Evolutionary conservation across 345 rosid genomes (phyloP).

Genomic region (Euphorbia tirucalli): DNA sequence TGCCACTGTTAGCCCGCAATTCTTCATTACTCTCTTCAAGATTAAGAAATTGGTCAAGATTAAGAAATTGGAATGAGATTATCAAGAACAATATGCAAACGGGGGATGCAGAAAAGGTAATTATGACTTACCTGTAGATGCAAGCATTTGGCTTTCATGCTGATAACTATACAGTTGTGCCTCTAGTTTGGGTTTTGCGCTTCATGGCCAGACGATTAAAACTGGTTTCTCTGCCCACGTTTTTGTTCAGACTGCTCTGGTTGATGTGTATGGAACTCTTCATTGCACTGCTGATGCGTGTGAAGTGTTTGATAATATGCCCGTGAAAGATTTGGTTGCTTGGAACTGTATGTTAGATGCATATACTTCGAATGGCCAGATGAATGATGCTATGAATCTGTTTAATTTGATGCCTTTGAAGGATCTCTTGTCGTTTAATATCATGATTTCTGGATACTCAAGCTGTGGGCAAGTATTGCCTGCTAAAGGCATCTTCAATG

Average conservation of each 20-base stretch:
- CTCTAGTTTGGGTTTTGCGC: slow-evolving; percentile 5
- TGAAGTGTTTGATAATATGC: slow-evolving; percentile 25
- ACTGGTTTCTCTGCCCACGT: slow-evolving; percentile 15
- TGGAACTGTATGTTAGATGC: slow-evolving; percentile 28
- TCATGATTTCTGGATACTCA: slow-evolving; percentile 27
- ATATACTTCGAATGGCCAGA: slow-evolving; percentile 18
- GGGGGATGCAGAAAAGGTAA: slow-evolving; percentile 13
- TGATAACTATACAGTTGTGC: slow-evolving; percentile 12
- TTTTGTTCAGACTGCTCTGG: slow-evolving; percentile 24
- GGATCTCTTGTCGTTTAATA: slow-evolving; percentile 26
- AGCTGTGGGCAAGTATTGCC: slow-evolving; percentile 6
- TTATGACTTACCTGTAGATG: slow-evolving; percentile 11
- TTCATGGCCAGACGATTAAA: slow-evolving; percentile 21
- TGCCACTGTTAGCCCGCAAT: slow-evolving; percentile 7
- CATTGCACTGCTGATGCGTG: slow-evolving; percentile 8
- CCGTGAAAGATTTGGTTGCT: slow-evolving; percentile 19
- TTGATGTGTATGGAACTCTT: slow-evolving; percentile 13
- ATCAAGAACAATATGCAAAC: slow-evolving; percentile 3
- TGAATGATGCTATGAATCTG: slow-evolving; percentile 18
- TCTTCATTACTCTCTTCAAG: neutral
- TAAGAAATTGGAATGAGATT: slow-evolving; percentile 10
- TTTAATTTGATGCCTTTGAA: slow-evolving; percentile 26
- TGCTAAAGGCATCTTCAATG: slow-evolving; percentile 18
- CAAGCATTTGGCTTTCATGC: slow-evolving; percentile 7
- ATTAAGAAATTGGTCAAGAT: no score